Evolutionary conservation across 306 rosid species (phyloP), one percentile per base, ranked within the genome.

Genomic region (Vigna reflexopilosa): DNA sequence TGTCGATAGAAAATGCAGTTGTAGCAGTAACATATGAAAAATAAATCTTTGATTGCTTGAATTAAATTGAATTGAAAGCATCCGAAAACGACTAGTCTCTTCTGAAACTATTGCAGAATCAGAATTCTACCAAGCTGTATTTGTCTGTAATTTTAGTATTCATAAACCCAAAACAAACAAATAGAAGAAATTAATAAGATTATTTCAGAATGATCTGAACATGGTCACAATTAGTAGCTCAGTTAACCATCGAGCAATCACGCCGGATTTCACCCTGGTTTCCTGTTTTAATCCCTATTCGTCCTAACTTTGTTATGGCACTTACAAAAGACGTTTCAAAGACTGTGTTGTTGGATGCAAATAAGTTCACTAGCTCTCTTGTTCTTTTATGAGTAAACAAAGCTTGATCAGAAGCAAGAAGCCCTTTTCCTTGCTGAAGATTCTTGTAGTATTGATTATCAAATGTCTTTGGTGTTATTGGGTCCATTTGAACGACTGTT

Each of bases 381-480:
- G 98, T 77, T 73, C 83, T 89, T 70, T 57, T 51, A 72, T 92
- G 91, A 3, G 79, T 83, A 71, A 86, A 87, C 89, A 92, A 55
- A 16, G 81, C 15, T 65, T 92, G 98, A 69, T 94, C 97, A 28
- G 98, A 94, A 76, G 95, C 82, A 59, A 92, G 88, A 17, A 94
- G 65, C 9, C 98, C 95, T 76, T 76, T 89, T 30, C 97, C 95
- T 84, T 77, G 91, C 83, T 86, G 93, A 42, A 92, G 92, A 76
- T 90, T 94, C 92, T 83, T 92, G 92, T 80, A 94, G 77, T 87
- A 92, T 73, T 81, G 65, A 56, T 92, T 92, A 72, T 94, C 97
- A 76, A 94, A 92, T 63, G 14, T 75, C 5, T 13, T 62, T 49
- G 94, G 90, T 0, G 97, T 84, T 17, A 5, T 26, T 8, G 97